phyloP scores from a whole-genome alignment of 2,329 filamentous ascomycete genomes.

The Aciculosporium take region DNA sequence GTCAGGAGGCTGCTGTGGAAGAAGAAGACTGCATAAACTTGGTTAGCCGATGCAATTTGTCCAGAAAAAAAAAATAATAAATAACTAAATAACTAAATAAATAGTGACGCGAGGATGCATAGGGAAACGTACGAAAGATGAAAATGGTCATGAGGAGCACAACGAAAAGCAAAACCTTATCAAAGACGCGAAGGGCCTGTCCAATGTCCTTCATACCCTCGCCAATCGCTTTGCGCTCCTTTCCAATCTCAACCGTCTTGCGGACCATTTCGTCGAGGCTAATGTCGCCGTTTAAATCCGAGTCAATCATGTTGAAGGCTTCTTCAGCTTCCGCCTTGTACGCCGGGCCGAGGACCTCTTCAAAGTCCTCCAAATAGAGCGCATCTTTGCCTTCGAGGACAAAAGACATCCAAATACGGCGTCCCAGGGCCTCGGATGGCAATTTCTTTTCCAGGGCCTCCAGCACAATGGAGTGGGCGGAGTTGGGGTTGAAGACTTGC shows the following conservation, averaged over 20 bases:
- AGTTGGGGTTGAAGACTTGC: slow-evolving; percentile 84
- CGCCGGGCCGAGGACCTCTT: slow-evolving; percentile 69
- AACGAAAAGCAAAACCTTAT: slow-evolving; percentile 69
- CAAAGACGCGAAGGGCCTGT: slow-evolving; percentile 81
- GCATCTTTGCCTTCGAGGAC: slow-evolving; percentile 78
- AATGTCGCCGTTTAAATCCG: slow-evolving; percentile 84
- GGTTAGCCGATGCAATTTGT: too few relatives aligned
- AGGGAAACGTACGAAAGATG: slow-evolving; percentile 51
- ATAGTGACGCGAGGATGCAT: accelerated
- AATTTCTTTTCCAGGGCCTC: slow-evolving; percentile 74
- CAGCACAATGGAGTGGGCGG: slow-evolving; percentile 77
- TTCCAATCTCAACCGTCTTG: slow-evolving; percentile 69
- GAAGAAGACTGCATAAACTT: slow-evolving; percentile 52
- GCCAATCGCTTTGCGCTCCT: slow-evolving; percentile 74
- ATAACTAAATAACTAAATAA: too few relatives aligned
- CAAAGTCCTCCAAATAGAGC: slow-evolving; percentile 65
- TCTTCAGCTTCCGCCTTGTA: slow-evolving; percentile 71
- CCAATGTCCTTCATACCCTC: slow-evolving; percentile 97
- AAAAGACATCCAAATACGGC: slow-evolving; percentile 95
- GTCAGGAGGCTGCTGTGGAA: slow-evolving; percentile 75
- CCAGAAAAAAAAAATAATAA: too few relatives aligned
- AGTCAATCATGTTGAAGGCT: slow-evolving; percentile 67
- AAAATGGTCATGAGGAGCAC: slow-evolving; percentile 71
- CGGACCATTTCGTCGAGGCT: slow-evolving; percentile 90
- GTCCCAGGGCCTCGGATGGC: slow-evolving; percentile 83